A percentile compares a stretch with the other conserved stretches of the same genome.
Conservation (phyloP, 352 stramenopile genomes). For the Pythium insidiosum region DNA sequence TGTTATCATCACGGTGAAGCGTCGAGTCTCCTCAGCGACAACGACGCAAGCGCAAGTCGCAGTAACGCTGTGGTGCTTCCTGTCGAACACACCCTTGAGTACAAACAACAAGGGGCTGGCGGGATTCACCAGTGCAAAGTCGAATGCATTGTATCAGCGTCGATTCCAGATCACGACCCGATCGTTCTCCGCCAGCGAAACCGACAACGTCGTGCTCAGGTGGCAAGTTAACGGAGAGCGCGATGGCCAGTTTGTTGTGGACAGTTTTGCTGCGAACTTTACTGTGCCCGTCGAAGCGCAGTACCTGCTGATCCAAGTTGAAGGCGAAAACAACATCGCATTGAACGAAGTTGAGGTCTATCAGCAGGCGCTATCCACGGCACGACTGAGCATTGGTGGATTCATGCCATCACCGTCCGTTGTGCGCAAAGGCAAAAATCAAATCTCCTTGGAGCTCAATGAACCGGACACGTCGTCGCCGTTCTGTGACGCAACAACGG, state of each 20-base stretch:
- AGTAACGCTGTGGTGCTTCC: conserved; percentile 35
- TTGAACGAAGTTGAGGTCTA: conserved; percentile 63
- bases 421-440: conserved; percentile 23
- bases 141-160: conserved; percentile 14
- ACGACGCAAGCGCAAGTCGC: conserved; percentile 22
- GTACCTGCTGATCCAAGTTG: conserved; percentile 45
- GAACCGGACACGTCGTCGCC: conserved; percentile 6
- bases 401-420: conserved; percentile 42
- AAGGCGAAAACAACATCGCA: conserved; percentile 44
- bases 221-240: conserved; percentile 50
- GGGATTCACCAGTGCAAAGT: conserved; percentile 23
- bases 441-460: conserved; percentile 29
- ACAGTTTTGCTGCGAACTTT: conserved; percentile 30
- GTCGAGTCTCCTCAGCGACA: conserved; percentile 21
- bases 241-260: conserved; percentile 21
- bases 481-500: conserved; percentile 24
- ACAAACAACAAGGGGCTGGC: conserved; percentile 21
- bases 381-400: conserved; percentile 33
- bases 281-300: conserved; percentile 21
- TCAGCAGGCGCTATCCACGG: conserved; percentile 46
- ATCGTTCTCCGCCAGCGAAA: conserved; percentile 32
- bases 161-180: conserved; percentile 30
- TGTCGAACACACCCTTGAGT: conserved; percentile 27
- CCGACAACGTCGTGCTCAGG: conserved; percentile 31
- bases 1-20: conserved; percentile 40